phyloP scores from a whole-genome alignment of 139 green algal species.

The Chlorella vulgaris region DNA sequence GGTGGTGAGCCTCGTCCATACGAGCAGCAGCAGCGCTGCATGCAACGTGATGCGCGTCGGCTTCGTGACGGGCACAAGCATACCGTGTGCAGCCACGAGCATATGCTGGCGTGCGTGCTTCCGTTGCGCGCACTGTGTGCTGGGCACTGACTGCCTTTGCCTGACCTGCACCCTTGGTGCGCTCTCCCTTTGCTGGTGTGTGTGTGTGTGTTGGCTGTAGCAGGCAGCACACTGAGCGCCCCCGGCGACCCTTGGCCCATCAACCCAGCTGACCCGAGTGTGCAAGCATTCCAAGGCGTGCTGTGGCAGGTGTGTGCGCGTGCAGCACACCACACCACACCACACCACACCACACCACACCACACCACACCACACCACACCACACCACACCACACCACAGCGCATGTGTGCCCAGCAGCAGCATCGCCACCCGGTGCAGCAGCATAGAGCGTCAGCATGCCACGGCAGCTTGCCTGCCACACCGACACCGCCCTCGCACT shows the following conservation, averaged over 20 bases:
- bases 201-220: too few relatives aligned
- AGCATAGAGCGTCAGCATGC: too few relatives aligned
- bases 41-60: not conserved
- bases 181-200: too few relatives aligned
- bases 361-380: not conserved
- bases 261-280: conserved; percentile 5
- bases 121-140: not conserved
- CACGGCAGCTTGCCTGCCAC: not conserved
- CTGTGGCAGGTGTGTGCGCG: conserved; percentile 10
- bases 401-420: not conserved
- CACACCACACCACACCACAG: not conserved
- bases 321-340: not conserved
- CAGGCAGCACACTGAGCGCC: conserved; percentile 9
- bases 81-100: not conserved
- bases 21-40: too few relatives aligned
- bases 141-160: not conserved
- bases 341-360: not conserved
- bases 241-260: conserved; percentile 31
- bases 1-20: not conserved
- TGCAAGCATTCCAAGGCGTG: not conserved
- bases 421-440: too few relatives aligned
- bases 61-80: not conserved
- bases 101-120: not conserved
- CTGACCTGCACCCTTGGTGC: not conserved
- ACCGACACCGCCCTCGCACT: not conserved